Conservation (phyloP, 2,329 filamentous ascomycete species). For the Aspergillus sp. region DNA sequence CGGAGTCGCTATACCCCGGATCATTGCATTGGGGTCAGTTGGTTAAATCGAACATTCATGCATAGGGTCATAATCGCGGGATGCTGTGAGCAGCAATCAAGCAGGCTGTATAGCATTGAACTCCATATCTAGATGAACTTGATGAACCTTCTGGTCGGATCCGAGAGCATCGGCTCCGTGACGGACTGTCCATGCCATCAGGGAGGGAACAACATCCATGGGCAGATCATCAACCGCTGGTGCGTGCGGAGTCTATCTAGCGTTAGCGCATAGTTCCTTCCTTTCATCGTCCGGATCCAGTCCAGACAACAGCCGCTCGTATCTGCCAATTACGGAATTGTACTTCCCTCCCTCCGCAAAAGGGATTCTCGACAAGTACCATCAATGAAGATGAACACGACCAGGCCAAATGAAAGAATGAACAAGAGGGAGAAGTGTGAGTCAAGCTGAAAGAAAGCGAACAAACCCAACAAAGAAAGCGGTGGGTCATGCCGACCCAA, state of each 20-base stretch:
- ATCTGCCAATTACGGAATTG: background rate
- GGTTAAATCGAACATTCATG: background rate
- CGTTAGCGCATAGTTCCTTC: background rate
- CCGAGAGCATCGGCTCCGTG: background rate
- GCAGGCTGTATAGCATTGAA: background rate
- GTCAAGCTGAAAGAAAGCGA: background rate
- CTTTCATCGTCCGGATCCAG: background rate
- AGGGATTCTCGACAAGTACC: no score
- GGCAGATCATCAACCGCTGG: background rate
- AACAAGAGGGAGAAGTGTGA: background rate
- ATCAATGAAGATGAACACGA: background rate
- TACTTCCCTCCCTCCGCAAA: background rate
- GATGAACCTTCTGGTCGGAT: background rate
- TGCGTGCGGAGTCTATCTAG: background rate
- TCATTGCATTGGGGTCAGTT: background rate
- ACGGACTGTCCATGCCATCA: background rate
- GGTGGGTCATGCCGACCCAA: background rate
- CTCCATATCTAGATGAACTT: background rate
- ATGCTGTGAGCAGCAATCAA: background rate
- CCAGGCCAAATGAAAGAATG: background rate
- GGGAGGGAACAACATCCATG: background rate
- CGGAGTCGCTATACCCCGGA: background rate
- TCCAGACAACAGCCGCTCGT: background rate
- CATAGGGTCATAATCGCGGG: background rate
- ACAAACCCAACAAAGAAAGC: background rate